phyloP scores from a whole-genome alignment of 495 filamentous ascomycete genomes.

The Penicillium ucsense region DNA sequence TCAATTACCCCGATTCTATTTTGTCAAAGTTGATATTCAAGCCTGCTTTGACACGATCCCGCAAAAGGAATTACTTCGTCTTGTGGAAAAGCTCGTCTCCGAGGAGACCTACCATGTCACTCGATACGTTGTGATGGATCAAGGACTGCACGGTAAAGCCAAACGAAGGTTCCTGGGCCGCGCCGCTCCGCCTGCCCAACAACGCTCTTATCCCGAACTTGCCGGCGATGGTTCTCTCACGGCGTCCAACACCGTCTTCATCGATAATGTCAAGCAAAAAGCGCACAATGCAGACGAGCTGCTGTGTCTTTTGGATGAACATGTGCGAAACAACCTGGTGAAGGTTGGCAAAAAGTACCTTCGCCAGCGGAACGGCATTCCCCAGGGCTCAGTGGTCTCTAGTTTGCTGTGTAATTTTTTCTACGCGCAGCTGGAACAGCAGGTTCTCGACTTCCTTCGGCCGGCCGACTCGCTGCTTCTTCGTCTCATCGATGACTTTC shows the following conservation, averaged over 20 bases:
- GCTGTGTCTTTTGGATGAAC: conserved; percentile 61
- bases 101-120: conserved; percentile 60
- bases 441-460: conserved; percentile 56
- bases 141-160: conserved; percentile 28
- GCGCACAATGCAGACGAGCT: conserved; percentile 46
- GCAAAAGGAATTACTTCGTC: conserved; percentile 56
- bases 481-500: conserved; percentile 83
- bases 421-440: conserved; percentile 73
- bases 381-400: conserved; percentile 84
- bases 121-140: conserved; percentile 64
- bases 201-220: conserved; percentile 44
- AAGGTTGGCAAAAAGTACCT: conserved; percentile 86
- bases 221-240: conserved; percentile 31
- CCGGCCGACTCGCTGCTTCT: conserved; percentile 56
- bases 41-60: conserved; percentile 95
- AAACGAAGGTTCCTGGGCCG: conserved; percentile 55
- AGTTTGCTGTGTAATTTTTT: conserved; percentile 87
- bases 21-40: conserved; percentile 86
- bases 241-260: conserved; percentile 61
- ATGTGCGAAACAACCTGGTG: conserved; percentile 74
- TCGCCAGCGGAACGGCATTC: conserved; percentile 79
- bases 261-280: conserved; percentile 49
- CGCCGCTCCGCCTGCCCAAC: conserved; percentile 43
- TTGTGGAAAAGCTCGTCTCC: conserved; percentile 55
- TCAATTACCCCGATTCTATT: conserved; percentile 45